These are phyloP conservation scores for Macrotyloma uniflorum DNA, from an alignment of 306 rosid genomes.

Conservation along the genomic window DNA sequence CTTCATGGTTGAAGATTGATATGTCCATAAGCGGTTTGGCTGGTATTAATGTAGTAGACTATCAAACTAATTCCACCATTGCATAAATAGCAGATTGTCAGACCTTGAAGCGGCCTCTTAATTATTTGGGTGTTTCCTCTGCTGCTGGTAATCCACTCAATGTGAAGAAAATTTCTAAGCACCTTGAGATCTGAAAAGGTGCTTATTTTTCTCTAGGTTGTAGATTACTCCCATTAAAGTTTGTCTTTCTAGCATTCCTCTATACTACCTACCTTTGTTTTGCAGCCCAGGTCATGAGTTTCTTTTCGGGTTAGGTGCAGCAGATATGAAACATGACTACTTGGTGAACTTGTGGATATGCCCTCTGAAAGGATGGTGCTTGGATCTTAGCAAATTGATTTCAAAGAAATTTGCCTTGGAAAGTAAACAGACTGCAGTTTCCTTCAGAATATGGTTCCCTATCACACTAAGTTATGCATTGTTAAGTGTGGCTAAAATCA, in stretches of 20 bases:
- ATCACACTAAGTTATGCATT: not conserved
- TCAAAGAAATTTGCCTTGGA: not conserved
- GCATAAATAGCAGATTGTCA: not conserved
- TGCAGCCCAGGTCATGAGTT: too few relatives aligned
- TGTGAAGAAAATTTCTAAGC: not conserved
- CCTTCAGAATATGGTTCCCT: not conserved
- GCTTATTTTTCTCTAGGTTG: not conserved
- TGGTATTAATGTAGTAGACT: not conserved
- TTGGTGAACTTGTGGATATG: not conserved
- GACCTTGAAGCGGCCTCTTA: not conserved
- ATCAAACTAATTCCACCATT: not conserved
- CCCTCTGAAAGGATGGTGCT: not conserved
- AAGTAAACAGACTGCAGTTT: not conserved
- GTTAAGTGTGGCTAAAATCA: not conserved
- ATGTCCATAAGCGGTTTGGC: not conserved
- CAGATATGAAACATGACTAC: not conserved
- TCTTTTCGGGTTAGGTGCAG: too few relatives aligned
- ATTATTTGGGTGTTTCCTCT: not conserved
- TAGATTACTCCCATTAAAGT: not conserved
- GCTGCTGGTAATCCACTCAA: not conserved
- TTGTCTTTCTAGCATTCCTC: not conserved
- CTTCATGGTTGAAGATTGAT: not conserved
- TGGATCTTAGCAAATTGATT: not conserved
- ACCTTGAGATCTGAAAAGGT: not conserved
- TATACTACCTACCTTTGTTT: not conserved